phyloP scores from a whole-genome alignment of 495 filamentous ascomycete species.

The Lophiostoma macrostomum region DNA sequence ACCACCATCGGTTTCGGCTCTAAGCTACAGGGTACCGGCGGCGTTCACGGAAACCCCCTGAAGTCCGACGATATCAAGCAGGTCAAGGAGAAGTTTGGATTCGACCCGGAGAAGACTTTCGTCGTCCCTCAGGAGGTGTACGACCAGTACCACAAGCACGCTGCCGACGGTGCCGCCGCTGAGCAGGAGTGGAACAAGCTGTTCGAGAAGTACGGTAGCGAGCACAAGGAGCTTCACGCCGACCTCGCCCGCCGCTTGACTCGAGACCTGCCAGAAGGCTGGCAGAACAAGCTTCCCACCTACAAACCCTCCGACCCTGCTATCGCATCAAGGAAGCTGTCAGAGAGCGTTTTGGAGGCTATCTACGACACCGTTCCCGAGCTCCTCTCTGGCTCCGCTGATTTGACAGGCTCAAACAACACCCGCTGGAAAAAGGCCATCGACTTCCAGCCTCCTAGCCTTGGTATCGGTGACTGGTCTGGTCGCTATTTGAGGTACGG shows the following conservation, averaged over 20 bases:
- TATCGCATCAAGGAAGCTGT: slow-evolving; percentile 89
- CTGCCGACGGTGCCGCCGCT: slow-evolving; percentile 77
- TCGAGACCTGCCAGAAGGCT: slow-evolving; percentile 88
- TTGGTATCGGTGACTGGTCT: slow-evolving; percentile 77
- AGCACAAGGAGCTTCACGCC: slow-evolving; percentile 70
- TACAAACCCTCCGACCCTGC: slow-evolving; percentile 88
- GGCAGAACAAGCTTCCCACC: slow-evolving; percentile 89
- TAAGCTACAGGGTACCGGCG: slow-evolving; percentile 84
- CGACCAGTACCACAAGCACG: slow-evolving; percentile 79
- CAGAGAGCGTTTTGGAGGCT: slow-evolving; percentile 87
- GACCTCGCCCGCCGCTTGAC: slow-evolving; percentile 80
- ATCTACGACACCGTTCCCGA: slow-evolving; percentile 82
- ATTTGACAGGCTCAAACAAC: slow-evolving; percentile 97
- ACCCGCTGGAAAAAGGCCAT: slow-evolving; percentile 95
- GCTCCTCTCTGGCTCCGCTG: slow-evolving; percentile 91
- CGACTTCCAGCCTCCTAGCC: slow-evolving; percentile 93
- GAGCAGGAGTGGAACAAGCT: slow-evolving; percentile 96
- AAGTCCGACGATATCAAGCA: slow-evolving; percentile 89
- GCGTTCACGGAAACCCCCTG: slow-evolving; percentile 92
- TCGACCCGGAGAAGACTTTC: slow-evolving; percentile 91
- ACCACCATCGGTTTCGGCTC: slow-evolving; percentile 99
- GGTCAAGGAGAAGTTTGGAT: slow-evolving; percentile 91
- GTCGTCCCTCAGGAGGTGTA: slow-evolving; percentile 94
- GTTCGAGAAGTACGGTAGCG: slow-evolving; percentile 75
- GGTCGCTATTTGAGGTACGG: slow-evolving; percentile 75